Conservation (phyloP, 2,329 filamentous ascomycete genomes). For the Fusarium albidum region DNA sequence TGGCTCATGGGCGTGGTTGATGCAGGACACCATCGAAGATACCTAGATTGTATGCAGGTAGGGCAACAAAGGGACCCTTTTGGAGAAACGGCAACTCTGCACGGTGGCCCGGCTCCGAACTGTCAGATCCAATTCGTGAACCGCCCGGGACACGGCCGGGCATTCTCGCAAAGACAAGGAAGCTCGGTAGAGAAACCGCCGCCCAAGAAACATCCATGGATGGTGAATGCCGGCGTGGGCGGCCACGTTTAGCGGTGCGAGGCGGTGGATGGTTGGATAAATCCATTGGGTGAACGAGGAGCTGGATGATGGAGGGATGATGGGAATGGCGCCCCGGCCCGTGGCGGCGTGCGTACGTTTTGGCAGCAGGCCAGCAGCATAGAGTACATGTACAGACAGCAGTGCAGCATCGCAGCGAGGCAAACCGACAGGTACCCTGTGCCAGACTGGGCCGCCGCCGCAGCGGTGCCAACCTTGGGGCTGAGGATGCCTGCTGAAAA, state of each 20-base stretch:
- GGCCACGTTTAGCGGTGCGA: slow-evolving; percentile 33
- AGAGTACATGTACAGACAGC: too few relatives aligned
- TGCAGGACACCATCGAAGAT: slow-evolving; percentile 34
- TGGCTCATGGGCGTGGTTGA: slow-evolving; percentile 33
- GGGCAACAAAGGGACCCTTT: slow-evolving; percentile 6
- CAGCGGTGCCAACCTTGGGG: neutral
- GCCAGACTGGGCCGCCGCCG: neutral
- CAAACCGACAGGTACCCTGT: slow-evolving; percentile 1
- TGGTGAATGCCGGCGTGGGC: slow-evolving; percentile 22
- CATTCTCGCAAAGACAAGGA: slow-evolving; percentile 2
- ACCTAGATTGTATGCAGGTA: slow-evolving; percentile 23
- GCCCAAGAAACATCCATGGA: neutral
- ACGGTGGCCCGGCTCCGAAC: neutral
- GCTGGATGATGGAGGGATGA: slow-evolving; percentile 23
- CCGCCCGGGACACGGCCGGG: slow-evolving; percentile 8
- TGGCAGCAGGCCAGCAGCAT: neutral
- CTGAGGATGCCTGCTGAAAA: slow-evolving; percentile 1
- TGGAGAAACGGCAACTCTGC: neutral
- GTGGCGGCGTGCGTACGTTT: slow-evolving; percentile 14
- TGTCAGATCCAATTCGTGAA: slow-evolving; percentile 1
- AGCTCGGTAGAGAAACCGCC: slow-evolving; percentile 2
- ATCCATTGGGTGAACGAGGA: slow-evolving; percentile 1
- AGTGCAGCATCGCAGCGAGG: neutral
- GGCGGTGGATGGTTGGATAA: slow-evolving; percentile 34
- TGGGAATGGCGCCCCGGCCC: slow-evolving; percentile 29